phyloP scores from a whole-genome alignment of 176 grass and related monocot genomes.

The Aegilops sharonensis region DNA sequence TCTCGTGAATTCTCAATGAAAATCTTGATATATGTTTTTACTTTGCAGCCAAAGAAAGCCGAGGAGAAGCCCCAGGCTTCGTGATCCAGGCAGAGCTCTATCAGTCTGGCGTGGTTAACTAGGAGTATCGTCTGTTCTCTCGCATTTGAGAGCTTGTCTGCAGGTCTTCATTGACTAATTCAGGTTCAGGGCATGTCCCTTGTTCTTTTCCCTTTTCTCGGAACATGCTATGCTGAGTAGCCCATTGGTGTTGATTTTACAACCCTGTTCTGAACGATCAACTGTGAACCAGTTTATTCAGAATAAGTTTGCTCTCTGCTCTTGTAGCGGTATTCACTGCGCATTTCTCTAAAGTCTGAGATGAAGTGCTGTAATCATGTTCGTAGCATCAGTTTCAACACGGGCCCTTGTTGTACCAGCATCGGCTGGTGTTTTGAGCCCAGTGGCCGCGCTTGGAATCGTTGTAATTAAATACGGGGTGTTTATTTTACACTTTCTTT shows the following conservation, averaged over 20 bases:
- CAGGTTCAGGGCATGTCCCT: neutral
- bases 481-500: too few species aligned
- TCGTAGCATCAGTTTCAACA: too few species aligned
- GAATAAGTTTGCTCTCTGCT: neutral
- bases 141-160: neutral
- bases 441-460: too few species aligned
- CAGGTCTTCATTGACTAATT: neutral
- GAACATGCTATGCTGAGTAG: neutral
- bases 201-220: neutral
- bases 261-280: neutral
- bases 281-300: neutral
- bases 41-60: slow-evolving; percentile 78
- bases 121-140: neutral
- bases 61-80: slow-evolving; percentile 71
- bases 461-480: too few species aligned
- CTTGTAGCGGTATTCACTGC: neutral
- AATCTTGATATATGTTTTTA: neutral
- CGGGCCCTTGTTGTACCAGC: too few species aligned
- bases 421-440: too few species aligned
- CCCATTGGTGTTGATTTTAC: neutral
- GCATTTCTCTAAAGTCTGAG: too few species aligned
- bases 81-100: slow-evolving; percentile 7
- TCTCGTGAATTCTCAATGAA: neutral
- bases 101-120: neutral
- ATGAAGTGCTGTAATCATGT: too few species aligned